Percentiles rank a stretch among this genome's conserved stretches.
phyloP scores from a whole-genome alignment of 176 grass and related monocot species.

The Tuctoria greenei region DNA sequence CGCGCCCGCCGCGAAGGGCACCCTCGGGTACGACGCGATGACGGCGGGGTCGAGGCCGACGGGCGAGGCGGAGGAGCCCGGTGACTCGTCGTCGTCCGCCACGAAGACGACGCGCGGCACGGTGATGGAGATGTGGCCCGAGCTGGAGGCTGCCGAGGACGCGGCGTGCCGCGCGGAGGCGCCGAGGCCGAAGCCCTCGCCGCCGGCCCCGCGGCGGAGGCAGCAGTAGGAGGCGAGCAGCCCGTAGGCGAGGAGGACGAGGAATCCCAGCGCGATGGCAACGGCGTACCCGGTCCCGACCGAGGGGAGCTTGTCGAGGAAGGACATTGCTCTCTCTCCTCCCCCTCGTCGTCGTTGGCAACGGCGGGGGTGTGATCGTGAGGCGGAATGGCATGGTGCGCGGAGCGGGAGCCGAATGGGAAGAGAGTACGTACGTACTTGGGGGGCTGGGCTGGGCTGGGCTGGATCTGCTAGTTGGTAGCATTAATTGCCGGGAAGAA shows the following conservation, averaged over 20 bases:
- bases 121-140: conserved; percentile 52
- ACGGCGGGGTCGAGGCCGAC: conserved; percentile 68
- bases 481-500: conserved; percentile 59
- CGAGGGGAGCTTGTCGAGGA: conserved; percentile 45
- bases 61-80: conserved; percentile 57
- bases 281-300: conserved; percentile 62
- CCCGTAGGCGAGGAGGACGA: conserved; percentile 50
- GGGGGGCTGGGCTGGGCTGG: not conserved
- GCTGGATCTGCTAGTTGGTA: conserved; percentile 39
- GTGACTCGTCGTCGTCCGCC: conserved; percentile 70
- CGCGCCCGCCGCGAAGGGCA: conserved; percentile 54
- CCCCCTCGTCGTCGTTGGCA: not conserved
- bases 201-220: conserved; percentile 33
- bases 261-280: conserved; percentile 64
- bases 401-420: conserved; percentile 34
- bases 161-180: not conserved
- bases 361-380: conserved; percentile 24
- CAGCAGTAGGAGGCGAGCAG: conserved; percentile 57
- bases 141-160: conserved; percentile 49
- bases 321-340: conserved; percentile 3
- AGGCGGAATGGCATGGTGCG: conserved; percentile 48
- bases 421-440: conserved; percentile 51
- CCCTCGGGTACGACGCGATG: conserved; percentile 80
- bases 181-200: not conserved
- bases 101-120: conserved; percentile 92